Evolutionary conservation across 495 filamentous ascomycete genomes (phyloP).

Genomic region (Cryomyces minteri): DNA sequence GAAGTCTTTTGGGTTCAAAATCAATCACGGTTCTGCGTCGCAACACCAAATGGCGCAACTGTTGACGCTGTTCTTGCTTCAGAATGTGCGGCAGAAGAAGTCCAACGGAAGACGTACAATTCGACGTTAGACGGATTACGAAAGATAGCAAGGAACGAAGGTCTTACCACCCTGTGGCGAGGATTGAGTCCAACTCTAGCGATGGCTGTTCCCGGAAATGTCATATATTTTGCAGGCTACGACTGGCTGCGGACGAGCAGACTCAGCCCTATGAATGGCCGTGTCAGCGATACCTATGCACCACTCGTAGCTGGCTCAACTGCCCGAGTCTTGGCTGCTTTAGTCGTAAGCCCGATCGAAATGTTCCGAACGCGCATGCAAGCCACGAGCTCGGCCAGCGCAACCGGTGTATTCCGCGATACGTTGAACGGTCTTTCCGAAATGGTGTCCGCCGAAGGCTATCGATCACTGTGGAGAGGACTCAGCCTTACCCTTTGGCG

Average conservation of each 20-base stretch:
- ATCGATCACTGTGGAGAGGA: slow-evolving; percentile 79
- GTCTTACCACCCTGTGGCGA: slow-evolving; percentile 71
- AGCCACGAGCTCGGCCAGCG: slow-evolving; percentile 37
- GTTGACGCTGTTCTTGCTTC: slow-evolving; percentile 20
- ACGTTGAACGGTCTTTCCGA: slow-evolving; percentile 57
- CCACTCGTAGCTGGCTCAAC: slow-evolving; percentile 63
- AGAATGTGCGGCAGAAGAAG: slow-evolving; percentile 78
- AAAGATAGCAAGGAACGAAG: slow-evolving; percentile 95
- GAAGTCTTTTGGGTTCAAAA: slow-evolving; percentile 96
- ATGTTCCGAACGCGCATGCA: slow-evolving; percentile 90
- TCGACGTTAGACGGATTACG: slow-evolving; percentile 82
- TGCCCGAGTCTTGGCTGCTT: slow-evolving; percentile 65
- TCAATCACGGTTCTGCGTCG: slow-evolving; percentile 63
- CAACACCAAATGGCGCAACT: slow-evolving; percentile 16
- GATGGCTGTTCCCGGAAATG: slow-evolving; percentile 90
- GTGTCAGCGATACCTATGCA: slow-evolving; percentile 44
- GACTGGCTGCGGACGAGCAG: slow-evolving; percentile 69
- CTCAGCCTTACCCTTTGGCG: slow-evolving; percentile 86
- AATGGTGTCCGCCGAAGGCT: slow-evolving; percentile 62
- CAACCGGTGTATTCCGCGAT: slow-evolving; percentile 45
- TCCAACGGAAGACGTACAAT: slow-evolving; percentile 62
- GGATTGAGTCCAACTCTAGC: slow-evolving; percentile 79
- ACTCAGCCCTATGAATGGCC: slow-evolving; percentile 43
- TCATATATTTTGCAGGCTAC: slow-evolving; percentile 98
- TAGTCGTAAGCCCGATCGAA: slow-evolving; percentile 76